A percentile compares a stretch with the other conserved stretches of the same genome.
phyloP scores from a whole-genome alignment of 2,329 filamentous ascomycete species.

The Fusarium sp. region DNA sequence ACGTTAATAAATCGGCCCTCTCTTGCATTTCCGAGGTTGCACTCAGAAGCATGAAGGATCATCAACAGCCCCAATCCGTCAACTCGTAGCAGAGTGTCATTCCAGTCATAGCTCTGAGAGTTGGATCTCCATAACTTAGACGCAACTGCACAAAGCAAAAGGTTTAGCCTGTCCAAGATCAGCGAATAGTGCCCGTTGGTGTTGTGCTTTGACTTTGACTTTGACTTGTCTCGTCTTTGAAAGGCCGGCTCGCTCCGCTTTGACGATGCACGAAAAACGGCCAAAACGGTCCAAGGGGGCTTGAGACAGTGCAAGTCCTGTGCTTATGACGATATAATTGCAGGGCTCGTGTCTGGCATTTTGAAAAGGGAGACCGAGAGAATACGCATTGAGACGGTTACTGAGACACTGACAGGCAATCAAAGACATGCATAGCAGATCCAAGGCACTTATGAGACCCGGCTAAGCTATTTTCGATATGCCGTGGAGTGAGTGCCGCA shows the following conservation, averaged over 20 bases:
- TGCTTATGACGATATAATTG: constrained; percentile 8
- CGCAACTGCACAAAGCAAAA: not conserved
- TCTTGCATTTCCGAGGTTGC: constrained; percentile 16
- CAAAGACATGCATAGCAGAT: constrained; percentile 31
- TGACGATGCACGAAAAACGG: not conserved
- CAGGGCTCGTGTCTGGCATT: not conserved
- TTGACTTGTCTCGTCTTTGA: not conserved
- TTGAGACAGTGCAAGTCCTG: constrained; percentile 1
- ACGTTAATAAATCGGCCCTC: constrained; percentile 1
- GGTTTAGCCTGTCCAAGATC: constrained; percentile 7
- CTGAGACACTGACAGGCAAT: not conserved
- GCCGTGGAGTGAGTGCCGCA: not conserved
- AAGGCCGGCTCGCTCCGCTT: constrained; percentile 25
- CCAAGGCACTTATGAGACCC: constrained; percentile 1
- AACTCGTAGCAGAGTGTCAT: constrained; percentile 1
- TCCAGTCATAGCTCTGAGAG: not conserved
- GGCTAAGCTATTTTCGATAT: not conserved
- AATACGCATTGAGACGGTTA: not conserved
- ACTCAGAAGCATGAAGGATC: constrained; percentile 2
- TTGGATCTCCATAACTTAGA: not conserved
- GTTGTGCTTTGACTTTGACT: constrained; percentile 13
- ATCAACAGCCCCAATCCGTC: constrained; percentile 10
- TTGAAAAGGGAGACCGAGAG: not conserved
- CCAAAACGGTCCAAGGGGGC: not conserved
- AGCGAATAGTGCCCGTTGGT: constrained; percentile 11